Percentiles rank a stretch among this genome's conserved stretches.
These are phyloP conservation scores for Aspergillus amoenus DNA, from an alignment of 2,329 filamentous ascomycete genomes.

Conservation along the genomic window DNA sequence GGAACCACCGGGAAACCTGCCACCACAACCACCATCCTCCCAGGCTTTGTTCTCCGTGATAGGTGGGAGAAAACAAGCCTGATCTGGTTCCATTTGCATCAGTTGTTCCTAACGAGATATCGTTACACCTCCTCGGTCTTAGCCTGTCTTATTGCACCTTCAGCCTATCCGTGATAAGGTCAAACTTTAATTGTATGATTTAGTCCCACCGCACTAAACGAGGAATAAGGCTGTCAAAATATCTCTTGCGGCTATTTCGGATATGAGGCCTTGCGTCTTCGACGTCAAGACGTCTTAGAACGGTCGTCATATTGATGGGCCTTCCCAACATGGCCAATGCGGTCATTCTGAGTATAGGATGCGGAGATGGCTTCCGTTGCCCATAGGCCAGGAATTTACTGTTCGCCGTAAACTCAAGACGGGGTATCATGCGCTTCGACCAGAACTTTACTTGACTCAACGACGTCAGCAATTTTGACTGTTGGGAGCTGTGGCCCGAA, in stretches of 20 bases:
- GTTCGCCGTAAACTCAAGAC: background rate
- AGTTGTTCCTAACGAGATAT: background rate
- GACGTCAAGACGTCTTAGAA: slow-evolving; percentile 23
- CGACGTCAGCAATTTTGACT: slow-evolving; percentile 33
- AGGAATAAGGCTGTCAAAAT: background rate
- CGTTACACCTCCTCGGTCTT: background rate
- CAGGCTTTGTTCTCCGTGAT: background rate
- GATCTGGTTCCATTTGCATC: background rate
- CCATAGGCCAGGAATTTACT: background rate
- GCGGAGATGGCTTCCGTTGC: background rate
- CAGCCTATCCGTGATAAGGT: background rate
- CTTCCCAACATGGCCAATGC: background rate
- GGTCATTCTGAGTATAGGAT: background rate
- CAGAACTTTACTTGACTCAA: slow-evolving; percentile 24
- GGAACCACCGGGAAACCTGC: slow-evolving; percentile 2
- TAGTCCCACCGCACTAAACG: background rate
- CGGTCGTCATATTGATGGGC: background rate
- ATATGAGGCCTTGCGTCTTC: slow-evolving; percentile 11
- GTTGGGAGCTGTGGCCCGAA: background rate
- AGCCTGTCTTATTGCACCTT: background rate
- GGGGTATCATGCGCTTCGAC: slow-evolving; percentile 3
- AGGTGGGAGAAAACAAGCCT: background rate
- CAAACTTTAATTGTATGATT: background rate
- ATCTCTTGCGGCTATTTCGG: background rate
- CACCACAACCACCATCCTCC: background rate